Evolutionary conservation across 2,329 filamentous ascomycete genomes (phyloP), one percentile per base, ranked within the genome.

Genomic region (Exophiala oligosperma): DNA sequence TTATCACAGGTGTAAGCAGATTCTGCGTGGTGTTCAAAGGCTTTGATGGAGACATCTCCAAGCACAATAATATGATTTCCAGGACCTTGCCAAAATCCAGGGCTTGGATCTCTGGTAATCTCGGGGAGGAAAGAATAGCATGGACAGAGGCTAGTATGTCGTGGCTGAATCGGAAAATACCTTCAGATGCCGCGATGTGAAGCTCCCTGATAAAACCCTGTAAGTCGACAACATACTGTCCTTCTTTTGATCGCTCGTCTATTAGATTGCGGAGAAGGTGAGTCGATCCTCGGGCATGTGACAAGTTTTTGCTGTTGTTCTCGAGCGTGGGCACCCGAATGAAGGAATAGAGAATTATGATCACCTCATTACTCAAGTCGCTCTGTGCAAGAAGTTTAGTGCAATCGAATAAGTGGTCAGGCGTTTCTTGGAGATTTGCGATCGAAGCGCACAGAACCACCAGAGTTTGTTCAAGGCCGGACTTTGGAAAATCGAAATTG

Each of bases 381-480:
- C 64, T 59, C 29, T 51, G 32, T 7, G 58, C 61, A 29, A 66
- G 55, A 21, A 63, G 28, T 41, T 50, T 53, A 4, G 60, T 46
- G 52, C 55, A 64, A n/a, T 64, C 59, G 29, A 53, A 51, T 9
- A 64, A 53, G 17, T 60, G 59, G 29, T 56, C 52, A 29, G 62
- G 59, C 4, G 54, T 17, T 17, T 56, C 52, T 35, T 53, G 50
- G 4, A 66, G 48, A 50, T 62, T 61, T 21, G 64, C 57, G 17
- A 54, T 50, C 38, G 64, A 63, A 41, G 64, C 61, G 29, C 59
- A 65, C 29, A 66, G 47, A 5, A 63, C 58, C 35, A 59, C 60
- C 21, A 65, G 49, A 12, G 57, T 62, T 23, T 65, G 56, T 9
- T 60, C 37, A 9, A 66, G 55, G 6, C 61, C 58, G 9, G 49